These are phyloP conservation scores for Cladosporium sp. DNA, from an alignment of 2,329 filamentous ascomycete genomes.

Conservation along the genomic window DNA sequence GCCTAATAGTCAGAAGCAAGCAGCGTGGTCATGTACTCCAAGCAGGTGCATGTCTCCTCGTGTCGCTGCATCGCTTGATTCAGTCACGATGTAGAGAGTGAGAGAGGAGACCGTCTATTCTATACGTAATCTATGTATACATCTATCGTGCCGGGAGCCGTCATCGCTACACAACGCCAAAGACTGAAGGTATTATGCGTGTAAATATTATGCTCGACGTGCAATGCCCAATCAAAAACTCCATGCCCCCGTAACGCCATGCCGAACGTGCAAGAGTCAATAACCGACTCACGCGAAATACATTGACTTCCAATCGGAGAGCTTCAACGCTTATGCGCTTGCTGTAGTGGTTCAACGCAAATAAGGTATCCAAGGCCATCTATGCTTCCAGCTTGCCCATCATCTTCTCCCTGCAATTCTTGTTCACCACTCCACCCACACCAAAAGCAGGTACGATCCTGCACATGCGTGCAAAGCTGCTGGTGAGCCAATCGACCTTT, in stretches of 20 bases:
- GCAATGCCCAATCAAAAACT: neutral
- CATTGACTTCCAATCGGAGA: neutral
- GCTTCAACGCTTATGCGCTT: neutral
- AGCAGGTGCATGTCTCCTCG: neutral
- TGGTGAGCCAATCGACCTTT: conserved; percentile 74
- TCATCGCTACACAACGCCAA: neutral
- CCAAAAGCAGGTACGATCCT: conserved; percentile 89
- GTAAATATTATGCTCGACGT: conserved; percentile 7
- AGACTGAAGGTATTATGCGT: conserved; percentile 2
- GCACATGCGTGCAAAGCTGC: conserved; percentile 73
- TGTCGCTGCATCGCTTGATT: neutral
- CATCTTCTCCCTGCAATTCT: conserved; percentile 65
- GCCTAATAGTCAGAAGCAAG: neutral
- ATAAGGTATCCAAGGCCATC: neutral
- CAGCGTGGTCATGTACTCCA: neutral
- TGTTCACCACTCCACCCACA: conserved; percentile 83
- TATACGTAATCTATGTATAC: conserved; percentile 2
- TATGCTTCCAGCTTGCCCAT: conserved; percentile 62
- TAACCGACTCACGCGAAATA: neutral
- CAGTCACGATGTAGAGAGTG: too few relatives aligned
- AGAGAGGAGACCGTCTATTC: conserved; percentile 1
- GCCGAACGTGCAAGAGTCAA: neutral
- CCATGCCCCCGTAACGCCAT: neutral
- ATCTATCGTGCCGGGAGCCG: neutral
- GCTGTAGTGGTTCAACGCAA: neutral